Evolutionary conservation across 768 basidiomycete genomes (phyloP).

Genomic region (Suillus americanus): DNA sequence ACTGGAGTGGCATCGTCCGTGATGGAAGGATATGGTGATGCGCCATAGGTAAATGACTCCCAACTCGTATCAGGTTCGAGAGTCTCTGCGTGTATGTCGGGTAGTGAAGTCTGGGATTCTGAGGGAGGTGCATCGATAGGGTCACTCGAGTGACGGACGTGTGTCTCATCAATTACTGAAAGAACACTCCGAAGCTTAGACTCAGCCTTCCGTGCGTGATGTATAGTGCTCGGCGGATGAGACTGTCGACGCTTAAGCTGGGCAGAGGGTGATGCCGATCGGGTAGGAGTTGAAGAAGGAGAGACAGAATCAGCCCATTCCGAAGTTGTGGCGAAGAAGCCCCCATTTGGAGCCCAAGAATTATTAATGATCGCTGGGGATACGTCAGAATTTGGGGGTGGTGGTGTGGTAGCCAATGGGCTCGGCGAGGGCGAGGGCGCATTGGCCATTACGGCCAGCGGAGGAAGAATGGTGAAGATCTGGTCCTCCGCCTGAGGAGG

Average conservation of each 20-base stretch:
- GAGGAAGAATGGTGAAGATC: slow-evolving; percentile 91
- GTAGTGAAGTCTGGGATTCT: slow-evolving; percentile 22
- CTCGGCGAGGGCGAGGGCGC: slow-evolving; percentile 59
- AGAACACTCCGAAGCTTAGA: slow-evolving; percentile 72
- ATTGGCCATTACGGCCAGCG: slow-evolving; percentile 73
- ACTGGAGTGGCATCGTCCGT: slow-evolving; percentile 48
- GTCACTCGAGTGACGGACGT: slow-evolving; percentile 34
- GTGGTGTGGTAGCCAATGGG: slow-evolving; percentile 50
- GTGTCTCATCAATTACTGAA: slow-evolving; percentile 67
- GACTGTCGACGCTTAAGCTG: slow-evolving; percentile 49
- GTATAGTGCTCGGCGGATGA: slow-evolving; percentile 39
- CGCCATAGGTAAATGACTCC: slow-evolving; percentile 40
- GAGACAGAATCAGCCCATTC: slow-evolving; percentile 54
- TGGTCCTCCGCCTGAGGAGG: slow-evolving; percentile 85
- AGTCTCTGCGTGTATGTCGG: slow-evolving; percentile 29
- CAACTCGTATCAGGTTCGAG: slow-evolving; percentile 37
- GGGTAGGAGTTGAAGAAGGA: slow-evolving; percentile 41
- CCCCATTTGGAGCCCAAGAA: slow-evolving; percentile 53
- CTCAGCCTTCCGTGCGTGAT: slow-evolving; percentile 53
- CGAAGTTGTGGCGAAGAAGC: slow-evolving; percentile 49
- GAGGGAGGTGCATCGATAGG: slow-evolving; percentile 12
- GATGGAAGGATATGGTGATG: slow-evolving; percentile 33
- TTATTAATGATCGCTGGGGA: slow-evolving; percentile 35
- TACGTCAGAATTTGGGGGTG: slow-evolving; percentile 40
- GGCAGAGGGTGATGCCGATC: slow-evolving; percentile 51